These are phyloP conservation scores for Suhomyces panamericanus DNA, from an alignment of 1,139 yeast species.

Conservation along the genomic window DNA sequence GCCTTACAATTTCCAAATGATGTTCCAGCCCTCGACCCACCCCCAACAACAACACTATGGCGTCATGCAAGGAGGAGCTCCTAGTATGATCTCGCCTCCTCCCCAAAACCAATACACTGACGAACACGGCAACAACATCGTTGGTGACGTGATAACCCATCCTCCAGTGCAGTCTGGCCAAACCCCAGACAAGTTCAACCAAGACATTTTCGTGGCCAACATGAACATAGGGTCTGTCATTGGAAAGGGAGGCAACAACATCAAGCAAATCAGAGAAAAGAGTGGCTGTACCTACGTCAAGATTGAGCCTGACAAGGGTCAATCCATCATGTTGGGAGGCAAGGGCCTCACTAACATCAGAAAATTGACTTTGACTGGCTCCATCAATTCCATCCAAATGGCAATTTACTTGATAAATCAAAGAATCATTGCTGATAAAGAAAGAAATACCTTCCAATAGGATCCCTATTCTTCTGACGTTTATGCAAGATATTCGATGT, in stretches of 20 bases:
- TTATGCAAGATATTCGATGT: neutral
- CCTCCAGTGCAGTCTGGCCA: conserved; percentile 41
- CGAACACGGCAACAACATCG: conserved; percentile 47
- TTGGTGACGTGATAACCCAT: conserved; percentile 47
- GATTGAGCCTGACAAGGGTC: conserved; percentile 56
- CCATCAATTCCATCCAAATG: conserved; percentile 66
- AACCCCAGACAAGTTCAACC: conserved; percentile 52
- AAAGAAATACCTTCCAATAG: conserved; percentile 33
- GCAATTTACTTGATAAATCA: conserved; percentile 80
- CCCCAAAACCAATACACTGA: conserved; percentile 43
- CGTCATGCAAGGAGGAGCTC: conserved; percentile 17
- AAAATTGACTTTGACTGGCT: conserved; percentile 69
- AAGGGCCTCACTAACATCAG: conserved; percentile 59
- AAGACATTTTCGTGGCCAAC: conserved; percentile 75
- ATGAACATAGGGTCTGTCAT: conserved; percentile 80
- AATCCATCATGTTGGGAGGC: conserved; percentile 52
- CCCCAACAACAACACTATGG: conserved; percentile 36
- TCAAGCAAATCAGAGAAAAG: conserved; percentile 73
- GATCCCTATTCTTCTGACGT: neutral
- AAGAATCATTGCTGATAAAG: conserved; percentile 66
- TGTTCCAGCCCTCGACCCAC: conserved; percentile 45
- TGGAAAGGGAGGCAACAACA: conserved; percentile 84
- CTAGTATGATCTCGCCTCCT: conserved; percentile 23
- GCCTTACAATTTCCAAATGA: conserved; percentile 42
- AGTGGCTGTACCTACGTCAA: conserved; percentile 75